Base-by-base conservation (phyloP, 2,329 filamentous ascomycete species). In the Penicillium sp. region DNA sequence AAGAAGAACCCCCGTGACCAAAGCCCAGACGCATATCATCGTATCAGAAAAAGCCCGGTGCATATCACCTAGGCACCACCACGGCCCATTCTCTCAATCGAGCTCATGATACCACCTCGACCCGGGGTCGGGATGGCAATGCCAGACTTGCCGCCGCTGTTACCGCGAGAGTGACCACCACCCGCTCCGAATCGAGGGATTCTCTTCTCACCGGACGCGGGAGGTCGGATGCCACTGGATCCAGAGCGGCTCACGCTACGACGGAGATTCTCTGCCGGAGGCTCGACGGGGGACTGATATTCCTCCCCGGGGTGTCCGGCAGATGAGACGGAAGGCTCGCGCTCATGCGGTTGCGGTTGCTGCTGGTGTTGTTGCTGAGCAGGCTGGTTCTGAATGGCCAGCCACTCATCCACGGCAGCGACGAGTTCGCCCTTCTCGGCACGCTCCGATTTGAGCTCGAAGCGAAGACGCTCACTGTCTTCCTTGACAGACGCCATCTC, bases 61-160 rank as follows among this genome's bases (percentile, higher is more conserved):
- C 20, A 36, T 20, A 36, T 36, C 33, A 38, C 31, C 49, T 45
- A 67, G 16, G 51, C 58, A 48, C 64, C 65, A 35, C 67, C 67
- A 25, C 79, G 85, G 9, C 90, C 90, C 90, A 95, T 95, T 73
- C 86, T 84, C 77, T 95, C 90, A 69, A 95, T 94, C 16, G 88
- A 90, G 62, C 81, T 88, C 86, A 95, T 86, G 65, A 94, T 87
- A 50, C 87, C 85, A 65, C 87, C 89, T 63, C 89, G 80, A 13
- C 75, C 74, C 8, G 71, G 69, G 1, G 67, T 67, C 35, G 67
- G 66, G 24, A 70, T 65, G 13, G 68, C 69, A 53, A 72, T 72
- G 2, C 68, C 68, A 14, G 69, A 69, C 43, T 66, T 68, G 14
- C 66, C 66, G 18, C 68, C 68, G 46, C 70, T 74, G 42, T 69